These are phyloP conservation scores for Leucosporidium yakuticum DNA, from an alignment of 768 basidiomycete genomes.

Conservation along the genomic window DNA sequence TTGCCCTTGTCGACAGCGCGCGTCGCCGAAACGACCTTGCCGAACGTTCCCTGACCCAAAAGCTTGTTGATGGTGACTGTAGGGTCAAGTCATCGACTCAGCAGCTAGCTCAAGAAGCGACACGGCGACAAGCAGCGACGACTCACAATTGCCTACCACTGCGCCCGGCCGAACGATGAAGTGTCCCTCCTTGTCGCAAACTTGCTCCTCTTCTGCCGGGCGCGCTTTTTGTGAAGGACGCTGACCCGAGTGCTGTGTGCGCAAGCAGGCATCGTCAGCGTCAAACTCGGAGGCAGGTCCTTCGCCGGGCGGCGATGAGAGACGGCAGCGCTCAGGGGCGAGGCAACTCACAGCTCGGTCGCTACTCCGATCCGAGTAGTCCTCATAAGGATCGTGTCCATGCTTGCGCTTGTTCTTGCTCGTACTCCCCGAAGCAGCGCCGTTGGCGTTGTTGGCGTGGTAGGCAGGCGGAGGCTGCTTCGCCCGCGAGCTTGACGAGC, in stretches of 20 bases:
- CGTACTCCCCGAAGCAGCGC: background rate
- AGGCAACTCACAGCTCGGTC: background rate
- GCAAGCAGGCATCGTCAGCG: background rate
- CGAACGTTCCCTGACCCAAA: slow-evolving; percentile 95
- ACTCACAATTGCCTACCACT: slow-evolving; percentile 57
- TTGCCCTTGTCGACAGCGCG: slow-evolving; percentile 66
- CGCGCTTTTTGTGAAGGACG: background rate
- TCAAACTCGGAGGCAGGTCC: background rate
- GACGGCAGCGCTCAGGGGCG: too few relatives aligned
- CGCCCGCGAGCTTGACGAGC: slow-evolving; percentile 4
- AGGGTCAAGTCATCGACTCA: slow-evolving; percentile 17
- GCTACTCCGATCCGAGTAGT: background rate
- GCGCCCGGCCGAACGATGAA: slow-evolving; percentile 92
- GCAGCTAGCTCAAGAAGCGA: slow-evolving; percentile 9
- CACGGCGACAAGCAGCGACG: slow-evolving; percentile 9
- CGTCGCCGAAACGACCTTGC: slow-evolving; percentile 92
- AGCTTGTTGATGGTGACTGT: slow-evolving; percentile 61
- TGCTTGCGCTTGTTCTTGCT: slow-evolving; percentile 13
- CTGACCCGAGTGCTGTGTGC: background rate
- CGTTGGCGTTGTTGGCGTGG: background rate
- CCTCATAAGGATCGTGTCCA: slow-evolving; percentile 1
- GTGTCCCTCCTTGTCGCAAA: slow-evolving; percentile 88
- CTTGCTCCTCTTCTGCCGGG: background rate
- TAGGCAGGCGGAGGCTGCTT: background rate
- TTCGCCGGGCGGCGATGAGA: background rate